Percentiles rank a stretch among this genome's conserved stretches.
Conservation (phyloP, 2,329 filamentous ascomycete genomes). For the Gnomoniopsis smithogilvyi region DNA sequence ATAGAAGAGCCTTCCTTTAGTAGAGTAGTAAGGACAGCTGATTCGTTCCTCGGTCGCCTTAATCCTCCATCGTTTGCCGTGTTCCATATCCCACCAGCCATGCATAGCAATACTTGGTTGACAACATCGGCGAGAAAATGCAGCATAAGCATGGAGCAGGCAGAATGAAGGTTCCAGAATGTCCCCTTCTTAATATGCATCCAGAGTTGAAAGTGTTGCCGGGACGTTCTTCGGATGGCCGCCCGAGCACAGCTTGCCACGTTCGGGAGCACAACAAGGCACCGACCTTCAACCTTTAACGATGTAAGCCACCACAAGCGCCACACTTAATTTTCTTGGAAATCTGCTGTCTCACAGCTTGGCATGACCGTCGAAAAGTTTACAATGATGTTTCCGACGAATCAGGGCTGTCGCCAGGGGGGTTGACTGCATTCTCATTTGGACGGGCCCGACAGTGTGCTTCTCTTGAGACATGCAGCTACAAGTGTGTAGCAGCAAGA, state of each 20-base stretch:
- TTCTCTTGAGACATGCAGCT: conserved; percentile 17
- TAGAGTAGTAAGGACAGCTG: neutral
- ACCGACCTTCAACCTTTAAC: neutral
- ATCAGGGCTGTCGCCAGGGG: neutral
- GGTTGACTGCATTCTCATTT: conserved; percentile 6
- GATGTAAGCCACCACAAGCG: conserved; percentile 10
- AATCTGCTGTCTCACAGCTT: conserved; percentile 9
- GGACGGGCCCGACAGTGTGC: conserved; percentile 10
- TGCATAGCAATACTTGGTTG: neutral
- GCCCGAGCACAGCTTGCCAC: neutral
- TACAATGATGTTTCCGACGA: neutral
- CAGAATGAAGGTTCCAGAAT: too few species aligned
- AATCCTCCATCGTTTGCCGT: neutral
- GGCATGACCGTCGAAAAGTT: neutral
- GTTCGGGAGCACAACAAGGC: neutral
- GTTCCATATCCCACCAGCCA: neutral
- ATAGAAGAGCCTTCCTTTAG: neutral
- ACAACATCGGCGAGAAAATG: neutral
- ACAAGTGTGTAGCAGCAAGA: conserved; percentile 18
- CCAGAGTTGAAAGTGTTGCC: too few species aligned
- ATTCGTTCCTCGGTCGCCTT: neutral
- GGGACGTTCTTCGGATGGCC: neutral
- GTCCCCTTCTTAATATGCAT: too few species aligned
- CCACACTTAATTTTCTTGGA: conserved; percentile 14
- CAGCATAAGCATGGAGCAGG: too few species aligned